phyloP scores from a whole-genome alignment of 768 basidiomycete genomes.

The Mycena polygramma region DNA sequence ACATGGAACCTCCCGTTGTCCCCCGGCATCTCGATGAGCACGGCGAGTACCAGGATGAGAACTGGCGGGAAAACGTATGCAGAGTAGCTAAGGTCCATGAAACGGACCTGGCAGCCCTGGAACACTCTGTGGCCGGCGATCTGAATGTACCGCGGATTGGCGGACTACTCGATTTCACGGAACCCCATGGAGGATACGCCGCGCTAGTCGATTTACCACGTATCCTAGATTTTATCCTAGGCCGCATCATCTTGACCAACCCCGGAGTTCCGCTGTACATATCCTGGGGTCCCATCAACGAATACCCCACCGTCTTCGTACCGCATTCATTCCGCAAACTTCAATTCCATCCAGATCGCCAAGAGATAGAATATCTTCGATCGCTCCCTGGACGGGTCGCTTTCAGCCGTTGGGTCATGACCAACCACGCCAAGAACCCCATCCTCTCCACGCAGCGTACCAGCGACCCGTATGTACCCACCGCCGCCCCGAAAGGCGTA shows the following conservation, averaged over 20 bases:
- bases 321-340: too few relatives aligned
- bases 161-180: slow-evolving; percentile 21
- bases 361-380: background rate
- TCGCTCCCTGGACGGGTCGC: background rate
- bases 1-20: too few relatives aligned
- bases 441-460: background rate
- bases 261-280: background rate
- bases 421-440: background rate
- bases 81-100: background rate
- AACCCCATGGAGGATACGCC: background rate
- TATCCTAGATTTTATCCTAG: background rate
- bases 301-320: background rate
- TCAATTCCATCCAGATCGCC: background rate
- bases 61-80: slow-evolving; percentile 25
- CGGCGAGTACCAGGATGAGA: background rate
- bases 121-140: slow-evolving; percentile 27
- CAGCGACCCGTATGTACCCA: background rate
- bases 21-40: too few relatives aligned
- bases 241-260: background rate
- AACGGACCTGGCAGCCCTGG: slow-evolving; percentile 23
- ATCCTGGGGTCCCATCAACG: background rate
- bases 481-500: too few relatives aligned
- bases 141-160: slow-evolving; percentile 14
- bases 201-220: background rate
- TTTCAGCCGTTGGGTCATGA: slow-evolving; percentile 8